phyloP scores from a whole-genome alignment of 768 basidiomycete genomes.

The Paxillus rubicundulus region DNA sequence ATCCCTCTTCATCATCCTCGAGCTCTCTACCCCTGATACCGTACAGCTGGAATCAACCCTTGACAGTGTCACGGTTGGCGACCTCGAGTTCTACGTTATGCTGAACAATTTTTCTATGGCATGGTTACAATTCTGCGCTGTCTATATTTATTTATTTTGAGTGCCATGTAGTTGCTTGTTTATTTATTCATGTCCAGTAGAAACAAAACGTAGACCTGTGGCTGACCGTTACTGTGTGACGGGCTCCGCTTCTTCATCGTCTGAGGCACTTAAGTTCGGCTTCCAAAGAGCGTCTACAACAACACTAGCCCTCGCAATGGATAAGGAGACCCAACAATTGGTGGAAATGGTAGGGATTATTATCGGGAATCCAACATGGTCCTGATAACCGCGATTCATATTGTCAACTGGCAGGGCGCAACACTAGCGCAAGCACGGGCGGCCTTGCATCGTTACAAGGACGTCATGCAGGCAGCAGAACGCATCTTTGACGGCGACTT shows the following conservation, averaged over 20 bases:
- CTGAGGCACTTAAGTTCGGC: too few relatives aligned
- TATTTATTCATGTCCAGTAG: conserved; percentile 17
- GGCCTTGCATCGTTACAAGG: conserved; percentile 76
- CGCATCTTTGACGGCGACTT: conserved; percentile 82
- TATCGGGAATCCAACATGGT: conserved; percentile 1
- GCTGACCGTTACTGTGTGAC: conserved; percentile 25
- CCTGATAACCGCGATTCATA: conserved; percentile 1
- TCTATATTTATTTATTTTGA: conserved; percentile 9
- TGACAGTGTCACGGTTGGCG: neutral
- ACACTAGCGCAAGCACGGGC: conserved; percentile 77
- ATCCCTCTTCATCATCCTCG: conserved; percentile 14
- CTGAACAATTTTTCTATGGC: conserved; percentile 5
- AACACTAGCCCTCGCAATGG: conserved; percentile 34
- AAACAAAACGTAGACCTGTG: neutral
- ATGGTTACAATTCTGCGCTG: conserved; percentile 1
- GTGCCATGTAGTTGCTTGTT: conserved; percentile 8
- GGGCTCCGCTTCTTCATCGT: neutral
- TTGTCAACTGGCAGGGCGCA: conserved; percentile 59
- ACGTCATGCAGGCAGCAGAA: conserved; percentile 92
- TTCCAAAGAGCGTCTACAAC: neutral
- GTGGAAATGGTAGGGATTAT: conserved; percentile 50
- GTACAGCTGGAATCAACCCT: neutral
- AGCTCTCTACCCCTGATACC: conserved; percentile 6
- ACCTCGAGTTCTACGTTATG: conserved; percentile 5
- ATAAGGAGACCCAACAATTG: conserved; percentile 57